Evolutionary conservation across 768 basidiomycete genomes (phyloP), one percentile per base, ranked within the genome.

Genomic region (Termitomyces sp.): DNA sequence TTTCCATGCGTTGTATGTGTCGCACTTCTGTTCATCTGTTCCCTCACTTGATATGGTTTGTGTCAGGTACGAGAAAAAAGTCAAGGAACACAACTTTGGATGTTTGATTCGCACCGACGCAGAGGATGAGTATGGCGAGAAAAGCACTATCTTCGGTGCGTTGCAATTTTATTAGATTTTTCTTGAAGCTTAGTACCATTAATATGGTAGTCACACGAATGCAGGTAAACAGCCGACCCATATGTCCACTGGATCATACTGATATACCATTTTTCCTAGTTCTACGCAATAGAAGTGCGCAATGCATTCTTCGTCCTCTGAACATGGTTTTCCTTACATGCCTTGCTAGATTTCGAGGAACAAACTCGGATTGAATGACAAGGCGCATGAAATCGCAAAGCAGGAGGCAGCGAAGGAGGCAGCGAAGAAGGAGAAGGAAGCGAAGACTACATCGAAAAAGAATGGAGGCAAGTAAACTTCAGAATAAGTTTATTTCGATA

Each of bases 1-100:
- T 7, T 98, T 96, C 69, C 92, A 96, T 70, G 80, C 81, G 59
- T 69, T 78, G 87, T 93, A 65, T 59, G 73, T 61, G 57, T 53
- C 6, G 27, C 5, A 16, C 20, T 13, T 27, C 54, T 29, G 1
- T 49, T 31, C 29, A 3, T 31, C 29, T 5, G 16, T 53, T 9
- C 9, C 20, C 22, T 46, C 46, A 18, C 56, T 22, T 59, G 42
- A 50, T 22, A 20, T 47, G 6, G 18, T 20, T 46, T 18, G 29
- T 12, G 18, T 46, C 61, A 92, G 92, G 58, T 97, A 95, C 74
- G 90, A 96, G 74, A 86, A 89, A 58, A 90, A 88, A 67, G 77
- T 98, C 54, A 88, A 90, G 66, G 94, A 98, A 63, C 92, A 89
- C 74, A 98, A 98, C 79, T 98, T 98, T 73, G 97, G 97, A 20